Evolutionary conservation across 495 filamentous ascomycete genomes (phyloP), one percentile per base, ranked within the genome.

Genomic region (Sphaerosporella brunnea): DNA sequence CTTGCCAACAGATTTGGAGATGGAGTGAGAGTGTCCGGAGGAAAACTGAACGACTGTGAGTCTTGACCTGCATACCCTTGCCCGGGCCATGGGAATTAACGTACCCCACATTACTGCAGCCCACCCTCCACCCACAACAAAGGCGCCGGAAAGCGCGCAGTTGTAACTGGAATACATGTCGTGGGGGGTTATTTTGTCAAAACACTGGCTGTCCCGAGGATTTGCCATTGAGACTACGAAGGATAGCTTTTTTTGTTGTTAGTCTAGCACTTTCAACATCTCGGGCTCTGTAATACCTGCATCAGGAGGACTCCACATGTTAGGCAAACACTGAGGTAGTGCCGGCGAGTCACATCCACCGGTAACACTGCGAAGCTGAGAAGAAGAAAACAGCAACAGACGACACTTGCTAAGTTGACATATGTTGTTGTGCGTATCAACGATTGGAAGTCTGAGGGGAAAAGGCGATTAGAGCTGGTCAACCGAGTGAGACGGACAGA

Each of bases 1-100:
- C 68, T 60, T 96, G 84, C 92, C 92, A 97, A 68, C 85, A 93
- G 37, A 97, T 93, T 65, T 96, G 92, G 10, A 97, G 74, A 62
- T 97, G 90, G 47, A 97, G 79, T 15, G 87, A 93, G 35, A 95
- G 61, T 2, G 90, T 81, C 42, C 90, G 77, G 37, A 95, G 69
- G 64, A 95, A 94, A 62, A 82, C 78, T 75, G 26, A 0, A 13
- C 18, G 15, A 23, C 18, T 55, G 40, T 56, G 51, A 49, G 28
- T 32, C n/a, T n/a, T n/a, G 23, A 34, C 10, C 19, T 23, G 13
- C 37, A 15, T 28, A 4, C 5, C 2, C 21, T 25, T 45, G 21
- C 11, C 9, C 4, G 44, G 24, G 34, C 18, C 20, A 15, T 18
- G 23, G 18, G 34, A 16, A 20, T 15, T 30, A 19, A 58, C 70